A percentile compares a stretch with the other conserved stretches of the same genome.
Evolutionary conservation across 768 basidiomycete genomes (phyloP).

Genomic region (Agrocybe praecox): DNA sequence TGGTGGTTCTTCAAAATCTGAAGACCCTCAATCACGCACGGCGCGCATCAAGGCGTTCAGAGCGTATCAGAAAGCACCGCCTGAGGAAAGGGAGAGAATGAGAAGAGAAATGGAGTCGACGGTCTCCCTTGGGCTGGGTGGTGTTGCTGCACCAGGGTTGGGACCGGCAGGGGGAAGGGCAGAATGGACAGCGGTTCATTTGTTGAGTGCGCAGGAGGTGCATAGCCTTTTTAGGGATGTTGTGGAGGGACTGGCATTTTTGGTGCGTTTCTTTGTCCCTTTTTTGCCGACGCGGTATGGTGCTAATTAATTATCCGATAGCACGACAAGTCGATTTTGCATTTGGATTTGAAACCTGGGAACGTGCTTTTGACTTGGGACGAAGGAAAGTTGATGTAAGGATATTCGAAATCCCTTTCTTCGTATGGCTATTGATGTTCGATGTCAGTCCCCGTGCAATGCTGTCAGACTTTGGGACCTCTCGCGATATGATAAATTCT

Average conservation of each 20-base stretch:
- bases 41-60: constrained; percentile 80
- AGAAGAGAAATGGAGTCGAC: constrained; percentile 49
- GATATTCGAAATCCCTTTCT: constrained; percentile 1
- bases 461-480: constrained; percentile 95
- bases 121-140: neutral
- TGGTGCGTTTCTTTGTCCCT: constrained; percentile 51
- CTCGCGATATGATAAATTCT: constrained; percentile 83
- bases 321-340: constrained; percentile 86
- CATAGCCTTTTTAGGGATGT: constrained; percentile 82
- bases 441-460: constrained; percentile 81
- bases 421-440: neutral
- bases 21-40: constrained; percentile 56
- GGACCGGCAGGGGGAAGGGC: constrained; percentile 11
- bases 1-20: neutral
- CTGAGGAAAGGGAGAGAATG: constrained; percentile 64
- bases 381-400: constrained; percentile 80
- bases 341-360: constrained; percentile 92
- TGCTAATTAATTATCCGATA: too few species aligned
- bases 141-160: constrained; percentile 4
- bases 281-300: neutral
- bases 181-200: constrained; percentile 75
- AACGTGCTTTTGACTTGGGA: constrained; percentile 94
- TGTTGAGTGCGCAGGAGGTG: constrained; percentile 85
- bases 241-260: constrained; percentile 81
- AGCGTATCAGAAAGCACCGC: constrained; percentile 63